These are phyloP conservation scores for Colletotrichum higginsianum DNA, from an alignment of 2,329 filamentous ascomycete species.

Conservation along the genomic window DNA sequence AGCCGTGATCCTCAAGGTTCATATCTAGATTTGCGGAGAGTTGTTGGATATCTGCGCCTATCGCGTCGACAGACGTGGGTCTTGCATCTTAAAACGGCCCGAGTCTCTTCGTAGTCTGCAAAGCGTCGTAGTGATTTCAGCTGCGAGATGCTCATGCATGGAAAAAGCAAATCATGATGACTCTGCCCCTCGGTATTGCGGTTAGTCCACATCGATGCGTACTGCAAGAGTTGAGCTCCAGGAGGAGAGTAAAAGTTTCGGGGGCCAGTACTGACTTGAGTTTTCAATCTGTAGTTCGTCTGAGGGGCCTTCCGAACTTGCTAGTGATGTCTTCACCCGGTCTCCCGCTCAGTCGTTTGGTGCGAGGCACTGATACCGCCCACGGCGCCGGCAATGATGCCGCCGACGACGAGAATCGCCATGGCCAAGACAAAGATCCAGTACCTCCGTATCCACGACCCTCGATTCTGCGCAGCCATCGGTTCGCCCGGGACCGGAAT, in stretches of 20 bases:
- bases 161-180: no score
- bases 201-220: neutral
- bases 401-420: constrained; percentile 28
- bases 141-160: neutral
- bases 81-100: no score
- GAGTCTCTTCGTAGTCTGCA: neutral
- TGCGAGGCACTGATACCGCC: constrained; percentile 27
- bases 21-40: neutral
- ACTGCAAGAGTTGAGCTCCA: no score
- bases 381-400: constrained; percentile 33
- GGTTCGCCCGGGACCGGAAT: constrained; percentile 27
- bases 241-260: neutral
- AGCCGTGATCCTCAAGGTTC: neutral
- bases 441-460: constrained; percentile 30
- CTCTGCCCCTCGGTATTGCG: neutral
- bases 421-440: constrained; percentile 38
- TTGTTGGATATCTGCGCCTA: no score
- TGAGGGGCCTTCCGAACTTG: neutral
- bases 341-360: neutral
- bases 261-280: neutral
- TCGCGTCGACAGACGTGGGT: neutral
- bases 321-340: neutral
- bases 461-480: neutral
- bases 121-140: neutral
- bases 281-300: neutral